Conservation (phyloP, 1,284 basidiomycete species). For the Naganishia albida region DNA sequence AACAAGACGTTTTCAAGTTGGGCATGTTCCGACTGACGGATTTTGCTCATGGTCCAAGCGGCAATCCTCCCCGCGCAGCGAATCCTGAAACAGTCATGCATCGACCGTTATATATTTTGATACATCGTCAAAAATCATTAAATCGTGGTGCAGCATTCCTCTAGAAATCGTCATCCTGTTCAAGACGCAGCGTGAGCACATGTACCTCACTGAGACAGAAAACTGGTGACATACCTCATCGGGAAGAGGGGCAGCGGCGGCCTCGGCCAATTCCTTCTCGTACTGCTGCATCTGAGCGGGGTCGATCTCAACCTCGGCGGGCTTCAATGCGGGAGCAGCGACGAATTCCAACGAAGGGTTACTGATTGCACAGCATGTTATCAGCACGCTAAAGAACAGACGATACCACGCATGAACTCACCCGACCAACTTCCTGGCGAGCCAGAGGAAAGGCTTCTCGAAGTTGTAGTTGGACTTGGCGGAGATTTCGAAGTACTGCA, state of each 20-base stretch:
- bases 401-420: slow-evolving; percentile 53
- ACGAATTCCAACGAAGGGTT: slow-evolving; percentile 91
- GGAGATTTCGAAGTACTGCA: slow-evolving; percentile 99
- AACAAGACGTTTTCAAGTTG: no score
- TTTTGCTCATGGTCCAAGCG: no score
- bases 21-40: no score
- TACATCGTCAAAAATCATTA: slow-evolving; percentile 28
- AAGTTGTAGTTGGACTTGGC: slow-evolving; percentile 99
- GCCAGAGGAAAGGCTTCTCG: slow-evolving; percentile 99
- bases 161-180: slow-evolving; percentile 26
- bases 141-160: slow-evolving; percentile 10
- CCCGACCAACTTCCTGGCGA: slow-evolving; percentile 97
- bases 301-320: slow-evolving; percentile 90
- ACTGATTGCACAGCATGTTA: slow-evolving; percentile 53
- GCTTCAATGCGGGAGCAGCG: slow-evolving; percentile 91
- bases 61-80: no score
- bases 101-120: slow-evolving; percentile 26
- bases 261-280: slow-evolving; percentile 77
- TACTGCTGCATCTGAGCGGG: slow-evolving; percentile 70
- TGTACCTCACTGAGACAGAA: background rate
- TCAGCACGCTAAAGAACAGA: background rate
- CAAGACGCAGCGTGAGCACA: background rate
- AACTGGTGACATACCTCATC: slow-evolving; percentile 49
- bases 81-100: slow-evolving; percentile 8
- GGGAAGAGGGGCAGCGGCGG: slow-evolving; percentile 53